A percentile compares a stretch with the other conserved stretches of the same genome.
These are phyloP conservation scores for Leccinum variabile DNA, from an alignment of 1,284 basidiomycete genomes.

Conservation along the genomic window DNA sequence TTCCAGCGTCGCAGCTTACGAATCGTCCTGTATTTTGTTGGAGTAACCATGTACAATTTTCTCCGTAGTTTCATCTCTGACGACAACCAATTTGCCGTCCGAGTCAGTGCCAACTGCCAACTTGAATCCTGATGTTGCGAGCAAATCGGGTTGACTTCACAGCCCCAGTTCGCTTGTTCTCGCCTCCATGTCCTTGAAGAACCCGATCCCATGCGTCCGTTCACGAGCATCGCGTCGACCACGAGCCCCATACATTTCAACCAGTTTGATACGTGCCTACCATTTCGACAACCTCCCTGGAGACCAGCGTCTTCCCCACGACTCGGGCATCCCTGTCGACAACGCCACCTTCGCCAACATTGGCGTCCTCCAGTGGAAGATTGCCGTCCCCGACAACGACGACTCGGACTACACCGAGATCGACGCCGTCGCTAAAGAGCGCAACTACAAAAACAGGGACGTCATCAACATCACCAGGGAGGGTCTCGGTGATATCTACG, in stretches of 20 bases:
- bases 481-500: slow-evolving; percentile 64
- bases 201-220: slow-evolving; percentile 74
- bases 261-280: slow-evolving; percentile 69
- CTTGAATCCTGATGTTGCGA: slow-evolving; percentile 19
- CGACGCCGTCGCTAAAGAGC: slow-evolving; percentile 60
- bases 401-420: slow-evolving; percentile 55
- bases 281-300: slow-evolving; percentile 76
- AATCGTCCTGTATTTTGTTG: too few species aligned
- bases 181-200: slow-evolving; percentile 34
- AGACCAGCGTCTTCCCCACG: slow-evolving; percentile 77
- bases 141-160: slow-evolving; percentile 31
- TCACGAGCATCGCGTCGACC: slow-evolving; percentile 67
- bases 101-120: too few species aligned
- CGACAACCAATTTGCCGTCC: too few species aligned
- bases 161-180: slow-evolving; percentile 17
- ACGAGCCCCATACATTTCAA: neutral
- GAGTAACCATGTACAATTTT: slow-evolving; percentile 15
- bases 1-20: too few species aligned
- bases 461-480: slow-evolving; percentile 72
- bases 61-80: neutral
- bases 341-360: slow-evolving; percentile 50
- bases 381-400: slow-evolving; percentile 43
- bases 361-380: slow-evolving; percentile 61
- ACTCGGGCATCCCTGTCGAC: slow-evolving; percentile 57
- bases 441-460: slow-evolving; percentile 79